Evolutionary conservation across 2,329 filamentous ascomycete genomes (phyloP), one percentile per base, ranked within the genome.

Genomic region (Bipolaris cookei): DNA sequence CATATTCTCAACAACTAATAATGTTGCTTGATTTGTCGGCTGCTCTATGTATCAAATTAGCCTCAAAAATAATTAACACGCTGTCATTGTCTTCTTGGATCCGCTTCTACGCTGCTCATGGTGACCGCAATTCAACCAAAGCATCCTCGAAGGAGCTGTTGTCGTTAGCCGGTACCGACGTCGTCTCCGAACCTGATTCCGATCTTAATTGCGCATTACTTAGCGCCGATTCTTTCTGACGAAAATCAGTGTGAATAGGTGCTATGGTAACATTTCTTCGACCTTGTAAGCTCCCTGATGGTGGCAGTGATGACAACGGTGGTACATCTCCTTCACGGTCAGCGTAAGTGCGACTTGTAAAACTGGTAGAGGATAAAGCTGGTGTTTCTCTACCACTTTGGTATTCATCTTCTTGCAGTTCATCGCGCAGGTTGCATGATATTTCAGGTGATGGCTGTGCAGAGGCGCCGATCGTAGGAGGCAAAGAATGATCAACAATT

Each of bases 401-500:
- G 11, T 42, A 25, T 13, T n/a, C 39, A 7, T 3, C 4, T 25
- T 42, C 13, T 42, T 42, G 10, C 20, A 42, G 14, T 23, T 42
- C 39, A 3, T 42, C 39, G 13, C 13, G 11, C 4, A 42, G 39
- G n/a, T 42, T 42, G 18, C 13, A 13, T 25, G 21, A n/a, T 42
- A 4, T 13, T 4, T 42, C 32, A 2, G 8, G n/a, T 13, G 7
- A 37, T 13, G 16, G 28, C 11, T 20, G 16, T 7, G 14, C 4
- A 32, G 28, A 34, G 16, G 16, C 18, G 20, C 8, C 2, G 11
- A 21, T 14, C 14, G 28, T 6, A 21, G 28, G 43, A 8, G 60
- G 67, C 1, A 76, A 73, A 35, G 75, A 72, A 1, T 50, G 77
- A 0, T 69, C 66, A 0, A 77, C 75, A 74, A n/a, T 14, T 8